phyloP scores from a whole-genome alignment of 768 basidiomycete species.

The Boletus coccyginus region DNA sequence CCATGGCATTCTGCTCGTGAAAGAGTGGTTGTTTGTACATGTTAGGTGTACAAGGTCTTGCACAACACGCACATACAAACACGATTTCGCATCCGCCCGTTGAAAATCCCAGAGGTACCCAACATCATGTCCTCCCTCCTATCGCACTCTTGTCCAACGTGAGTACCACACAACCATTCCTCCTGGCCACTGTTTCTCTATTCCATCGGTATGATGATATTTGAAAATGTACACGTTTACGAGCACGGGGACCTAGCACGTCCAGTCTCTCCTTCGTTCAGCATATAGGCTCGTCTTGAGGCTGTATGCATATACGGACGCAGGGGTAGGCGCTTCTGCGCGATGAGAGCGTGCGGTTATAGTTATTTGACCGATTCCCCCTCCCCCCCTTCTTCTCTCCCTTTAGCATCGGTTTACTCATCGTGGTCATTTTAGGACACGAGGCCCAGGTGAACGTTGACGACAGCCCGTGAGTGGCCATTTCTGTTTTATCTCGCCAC shows the following conservation, averaged over 20 bases:
- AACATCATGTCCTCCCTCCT: too few species aligned
- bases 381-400: too few species aligned
- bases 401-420: constrained; percentile 4
- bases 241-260: constrained; percentile 30
- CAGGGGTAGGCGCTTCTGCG: constrained; percentile 34
- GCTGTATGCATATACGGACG: constrained; percentile 34
- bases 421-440: constrained; percentile 3
- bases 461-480: constrained; percentile 3
- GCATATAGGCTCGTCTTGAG: constrained; percentile 35
- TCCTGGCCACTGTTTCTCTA: background rate
- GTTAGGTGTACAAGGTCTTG: constrained; percentile 22
- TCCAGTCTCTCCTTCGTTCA: constrained; percentile 36
- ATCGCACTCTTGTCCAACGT: constrained; percentile 2
- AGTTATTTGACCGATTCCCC: constrained; percentile 32
- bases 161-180: background rate
- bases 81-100: background rate
- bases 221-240: constrained; percentile 21
- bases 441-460: background rate
- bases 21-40: constrained; percentile 28
- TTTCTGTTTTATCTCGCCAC: background rate
- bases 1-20: background rate
- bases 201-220: constrained; percentile 28
- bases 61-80: constrained; percentile 24
- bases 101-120: too few species aligned
- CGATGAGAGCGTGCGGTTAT: constrained; percentile 34